Percentiles rank a stretch among this genome's conserved stretches.
Conservation (phyloP, 352 stramenopile genomes). For the Sclerospora graminicola region DNA sequence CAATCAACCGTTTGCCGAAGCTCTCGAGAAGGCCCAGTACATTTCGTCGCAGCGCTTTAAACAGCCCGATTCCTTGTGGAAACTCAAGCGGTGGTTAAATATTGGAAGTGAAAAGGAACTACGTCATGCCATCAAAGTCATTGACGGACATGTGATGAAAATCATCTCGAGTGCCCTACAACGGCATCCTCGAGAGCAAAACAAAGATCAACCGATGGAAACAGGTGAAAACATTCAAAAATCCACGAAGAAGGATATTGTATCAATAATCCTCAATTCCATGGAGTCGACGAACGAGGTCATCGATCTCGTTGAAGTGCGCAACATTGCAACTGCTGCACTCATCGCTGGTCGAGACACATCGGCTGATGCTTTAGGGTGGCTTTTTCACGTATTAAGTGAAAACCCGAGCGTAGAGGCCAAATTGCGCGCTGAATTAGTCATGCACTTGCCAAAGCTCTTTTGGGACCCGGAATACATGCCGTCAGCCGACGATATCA, state of each 20-base stretch:
- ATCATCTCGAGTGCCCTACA: constrained; percentile 22
- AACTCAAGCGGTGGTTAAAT: constrained; percentile 23
- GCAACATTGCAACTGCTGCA: constrained; percentile 53
- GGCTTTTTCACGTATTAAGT: constrained; percentile 51
- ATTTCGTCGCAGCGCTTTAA: background rate
- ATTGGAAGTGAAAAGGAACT: constrained; percentile 19
- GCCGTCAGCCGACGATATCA: constrained; percentile 26
- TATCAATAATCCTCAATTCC: constrained; percentile 22
- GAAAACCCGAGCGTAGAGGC: constrained; percentile 33
- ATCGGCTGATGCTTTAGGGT: constrained; percentile 50
- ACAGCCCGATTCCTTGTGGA: constrained; percentile 27
- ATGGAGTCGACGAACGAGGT: constrained; percentile 15
- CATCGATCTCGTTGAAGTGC: constrained; percentile 29
- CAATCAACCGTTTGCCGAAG: constrained; percentile 20
- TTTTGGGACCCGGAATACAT: constrained; percentile 6
- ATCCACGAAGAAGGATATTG: constrained; percentile 14
- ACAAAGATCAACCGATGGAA: constrained; percentile 3
- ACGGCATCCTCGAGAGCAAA: constrained; percentile 6
- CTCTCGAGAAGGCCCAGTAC: constrained; percentile 13
- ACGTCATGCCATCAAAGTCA: constrained; percentile 14
- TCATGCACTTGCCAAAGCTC: constrained; percentile 26
- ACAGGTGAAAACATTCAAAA: background rate
- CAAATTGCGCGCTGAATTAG: constrained; percentile 34
- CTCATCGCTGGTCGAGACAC: constrained; percentile 66
- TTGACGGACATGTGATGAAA: constrained; percentile 21